Evolutionary conservation across 768 basidiomycete species (phyloP), one percentile per base, ranked within the genome.

Genomic region (Lactifluus echinatus): DNA sequence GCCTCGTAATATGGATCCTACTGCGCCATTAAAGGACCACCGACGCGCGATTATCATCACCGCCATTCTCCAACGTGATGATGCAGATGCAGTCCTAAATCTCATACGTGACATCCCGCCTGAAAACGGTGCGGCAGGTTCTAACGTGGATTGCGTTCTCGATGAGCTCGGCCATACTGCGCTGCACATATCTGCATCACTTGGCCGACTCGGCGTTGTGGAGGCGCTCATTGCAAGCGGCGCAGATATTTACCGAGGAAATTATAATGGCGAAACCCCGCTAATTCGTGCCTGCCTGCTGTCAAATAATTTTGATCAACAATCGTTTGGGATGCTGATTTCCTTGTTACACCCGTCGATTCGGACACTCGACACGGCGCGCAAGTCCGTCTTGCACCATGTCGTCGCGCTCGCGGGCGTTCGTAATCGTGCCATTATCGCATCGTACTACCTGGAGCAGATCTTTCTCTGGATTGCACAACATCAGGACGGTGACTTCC

Each of bases 101-200:
- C 72, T 84, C 26, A 70, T 91, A 21, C 84, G 84, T 43, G 84
- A 84, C 67, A 75, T 85, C 21, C 74, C 79, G 6, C 74, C 79
- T 1, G 68, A 76, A 52, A 68, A 67, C 50, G 66, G 71, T 15
- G 66, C 69, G 23, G 55, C 66, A 17, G 66, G 69, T 6, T 53
- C 66, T 36, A 90, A 93, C 57, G 73, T 91, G 47, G 89, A 98
- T 67, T 76, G 80, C n/a, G 77, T 95, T 40, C 79, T 99, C 40
- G 96, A 99, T 65, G 91, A 96, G 62, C 87, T 93, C 65, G 91
- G 92, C 0, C 96, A 99, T 69, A 92, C 93, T 0, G 87, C 94
- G 10, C 76, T 99, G 14, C 96, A 99, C 68, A 79, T 97, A 60
- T 94, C 96, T 1, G 85, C 93, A 6, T 89, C 93, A 43, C 76